phyloP scores from a whole-genome alignment of 768 basidiomycete genomes.

The Auriscalpium orientale region DNA sequence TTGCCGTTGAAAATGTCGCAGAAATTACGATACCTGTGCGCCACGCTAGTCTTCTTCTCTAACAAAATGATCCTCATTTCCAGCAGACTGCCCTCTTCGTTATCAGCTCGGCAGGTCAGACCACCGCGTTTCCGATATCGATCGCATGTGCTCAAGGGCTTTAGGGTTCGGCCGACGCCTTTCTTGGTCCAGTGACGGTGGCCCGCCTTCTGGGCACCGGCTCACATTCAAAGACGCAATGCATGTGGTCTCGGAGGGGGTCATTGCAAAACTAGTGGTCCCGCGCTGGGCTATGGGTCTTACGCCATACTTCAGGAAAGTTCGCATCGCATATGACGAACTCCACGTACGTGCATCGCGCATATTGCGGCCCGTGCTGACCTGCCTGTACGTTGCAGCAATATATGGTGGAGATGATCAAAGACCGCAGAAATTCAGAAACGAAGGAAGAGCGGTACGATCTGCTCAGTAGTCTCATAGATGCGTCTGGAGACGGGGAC shows the following conservation, averaged over 20 bases:
- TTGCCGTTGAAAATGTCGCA: constrained; percentile 38
- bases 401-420: constrained; percentile 23
- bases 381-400: not conserved
- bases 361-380: too few species aligned
- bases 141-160: not conserved
- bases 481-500: constrained; percentile 14
- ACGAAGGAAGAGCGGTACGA: constrained; percentile 17
- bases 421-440: constrained; percentile 7
- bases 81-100: constrained; percentile 46
- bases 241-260: constrained; percentile 32
- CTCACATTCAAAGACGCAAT: constrained; percentile 44
- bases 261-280: constrained; percentile 30
- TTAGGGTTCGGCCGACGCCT: constrained; percentile 41
- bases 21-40: constrained; percentile 49
- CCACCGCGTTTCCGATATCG: not conserved
- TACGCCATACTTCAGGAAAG: constrained; percentile 25
- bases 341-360: constrained; percentile 25
- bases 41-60: not conserved
- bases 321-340: constrained; percentile 35
- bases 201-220: constrained; percentile 34
- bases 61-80: not conserved
- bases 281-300: constrained; percentile 34
- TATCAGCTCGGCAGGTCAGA: constrained; percentile 39
- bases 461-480: constrained; percentile 20
- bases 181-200: constrained; percentile 39